Evolutionary conservation across 257 asterid species (phyloP), one percentile per base, ranked within the genome.

Genomic region (Datura wrightii): DNA sequence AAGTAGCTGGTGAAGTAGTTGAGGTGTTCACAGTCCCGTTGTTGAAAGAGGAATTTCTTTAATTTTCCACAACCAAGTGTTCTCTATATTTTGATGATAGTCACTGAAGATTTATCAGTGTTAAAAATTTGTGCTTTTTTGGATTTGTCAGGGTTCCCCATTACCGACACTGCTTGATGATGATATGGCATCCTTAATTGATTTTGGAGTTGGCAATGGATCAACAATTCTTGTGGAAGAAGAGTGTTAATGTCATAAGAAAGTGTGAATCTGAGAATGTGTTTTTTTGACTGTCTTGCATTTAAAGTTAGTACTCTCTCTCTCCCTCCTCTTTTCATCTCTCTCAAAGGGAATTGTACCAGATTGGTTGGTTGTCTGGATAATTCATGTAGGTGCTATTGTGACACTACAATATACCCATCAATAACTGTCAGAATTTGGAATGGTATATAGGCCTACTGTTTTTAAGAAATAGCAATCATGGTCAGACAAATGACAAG

Each of bases 181-280:
- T 85, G 99, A 96, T 83, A 92, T 93, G 98, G 92, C 93, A 46
- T 91, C 97, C 83, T 94, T 94, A 78, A 58, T 91, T 39, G 99
- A 97, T 84, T 88, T 93, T 82, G 98, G 97, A 50, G 89, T 94
- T 65, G 92, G 93, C 84, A 95, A 89, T 70, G 93, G 84, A 50
- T 95, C 98, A 79, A 91, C 94, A 82, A 89, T 95, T 89, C 97
- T 97, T 44, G 89, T 94, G 53, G 98, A 95, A 36, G 98, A 94
- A 86, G 89, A 84, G 59, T 86, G 62, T 14, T 52, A 76, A 46
- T 71, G 56, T n/a, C 4, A 10, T 71, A 71, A 18, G 79, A 71
- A 44, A 71, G 44, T 18, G 9, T 44, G 56, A 39, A 42, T 69
- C 39, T 69, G 31, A 39, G 78, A 69, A 70, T 18, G 15, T 41